Base-by-base conservation (phyloP, 1,139 yeast species). In the Protomyces arabidopsidicola region DNA sequence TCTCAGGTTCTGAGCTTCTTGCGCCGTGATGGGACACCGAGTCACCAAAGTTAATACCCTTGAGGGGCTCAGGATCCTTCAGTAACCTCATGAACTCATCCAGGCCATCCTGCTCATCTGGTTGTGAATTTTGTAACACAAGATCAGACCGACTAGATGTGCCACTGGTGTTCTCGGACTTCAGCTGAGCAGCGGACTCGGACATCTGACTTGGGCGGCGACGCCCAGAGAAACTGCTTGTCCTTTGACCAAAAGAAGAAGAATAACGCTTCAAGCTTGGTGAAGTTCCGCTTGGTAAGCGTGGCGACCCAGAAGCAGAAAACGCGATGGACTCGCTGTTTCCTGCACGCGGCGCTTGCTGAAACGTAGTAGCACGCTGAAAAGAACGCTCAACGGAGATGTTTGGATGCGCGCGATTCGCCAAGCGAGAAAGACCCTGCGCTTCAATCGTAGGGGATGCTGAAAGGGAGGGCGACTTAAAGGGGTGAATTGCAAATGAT, bases 61-160 rank as follows among this genome's bases (percentile, higher is more conserved):
- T 52, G 48, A 65, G 55, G 24, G 69, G 68, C 36, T 54, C 34
- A 45, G 65, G 67, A 68, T 68, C 18, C 69, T 93, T 97, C 58
- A 91, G 82, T 83, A 90, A 79, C 68, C 84, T 81, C 60, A 91
- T 88, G 76, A 91, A 91, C 63, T 87, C 90, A 65, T 87, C 83
- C 34, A 90, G 79, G 69, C 88, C 96, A 65, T 88, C 90, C 68
- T 86, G 90, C 31, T 73, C 74, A 55, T 72, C 67, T 58, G 38
- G 39, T 18, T 53, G 55, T 10, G 39, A 16, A 14, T 22, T 42
- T 18, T 42, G 48, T 8, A 50, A 53, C 38, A 27, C 45, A 60
- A 50, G 34, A 12, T 53, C 53, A 10, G 65, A 61, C 24, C 53
- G 53, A 35, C 64, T 60, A 5, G 60, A 34, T 45, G 59, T 36